phyloP scores from a whole-genome alignment of 1,284 basidiomycete species.

The Ceratobasidium sp. region DNA sequence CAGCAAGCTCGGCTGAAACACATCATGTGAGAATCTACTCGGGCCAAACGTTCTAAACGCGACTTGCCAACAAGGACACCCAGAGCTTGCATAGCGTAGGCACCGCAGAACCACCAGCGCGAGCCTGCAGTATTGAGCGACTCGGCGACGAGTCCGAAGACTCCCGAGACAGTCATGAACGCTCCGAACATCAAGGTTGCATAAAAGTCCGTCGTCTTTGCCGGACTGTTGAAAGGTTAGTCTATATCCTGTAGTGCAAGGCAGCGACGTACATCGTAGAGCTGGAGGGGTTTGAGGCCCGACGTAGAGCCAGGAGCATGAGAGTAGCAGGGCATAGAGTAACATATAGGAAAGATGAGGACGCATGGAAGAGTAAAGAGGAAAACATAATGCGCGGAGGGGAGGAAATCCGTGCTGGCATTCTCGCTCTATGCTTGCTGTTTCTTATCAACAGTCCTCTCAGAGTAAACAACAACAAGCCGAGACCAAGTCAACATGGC shows the following conservation, averaged over 20 bases:
- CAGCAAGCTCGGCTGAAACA: slow-evolving; percentile 17
- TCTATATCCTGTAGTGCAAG: neutral
- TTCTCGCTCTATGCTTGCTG: neutral
- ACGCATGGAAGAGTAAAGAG: slow-evolving; percentile 23
- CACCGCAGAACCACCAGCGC: slow-evolving; percentile 16
- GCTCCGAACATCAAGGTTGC: slow-evolving; percentile 22
- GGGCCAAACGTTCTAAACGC: too few relatives aligned
- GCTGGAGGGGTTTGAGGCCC: neutral
- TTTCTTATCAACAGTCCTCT: slow-evolving; percentile 7
- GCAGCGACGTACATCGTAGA: neutral
- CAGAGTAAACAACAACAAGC: slow-evolving; percentile 12
- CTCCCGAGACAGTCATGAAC: slow-evolving; percentile 27
- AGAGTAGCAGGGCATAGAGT: slow-evolving; percentile 30
- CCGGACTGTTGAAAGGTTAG: neutral
- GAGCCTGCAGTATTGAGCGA: neutral
- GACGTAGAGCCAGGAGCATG: slow-evolving; percentile 25
- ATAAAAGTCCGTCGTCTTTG: slow-evolving; percentile 19
- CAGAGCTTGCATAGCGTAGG: slow-evolving; percentile 18
- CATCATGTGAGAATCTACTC: neutral
- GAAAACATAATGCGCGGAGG: slow-evolving; percentile 25
- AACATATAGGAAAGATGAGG: slow-evolving; percentile 21
- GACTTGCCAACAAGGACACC: slow-evolving; percentile 14
- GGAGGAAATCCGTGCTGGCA: slow-evolving; percentile 1
- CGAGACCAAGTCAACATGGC: slow-evolving; percentile 2
- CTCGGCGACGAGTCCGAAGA: slow-evolving; percentile 32